phyloP scores from a whole-genome alignment of 2,329 filamentous ascomycete genomes.

The Ophiosphaerella narmari region DNA sequence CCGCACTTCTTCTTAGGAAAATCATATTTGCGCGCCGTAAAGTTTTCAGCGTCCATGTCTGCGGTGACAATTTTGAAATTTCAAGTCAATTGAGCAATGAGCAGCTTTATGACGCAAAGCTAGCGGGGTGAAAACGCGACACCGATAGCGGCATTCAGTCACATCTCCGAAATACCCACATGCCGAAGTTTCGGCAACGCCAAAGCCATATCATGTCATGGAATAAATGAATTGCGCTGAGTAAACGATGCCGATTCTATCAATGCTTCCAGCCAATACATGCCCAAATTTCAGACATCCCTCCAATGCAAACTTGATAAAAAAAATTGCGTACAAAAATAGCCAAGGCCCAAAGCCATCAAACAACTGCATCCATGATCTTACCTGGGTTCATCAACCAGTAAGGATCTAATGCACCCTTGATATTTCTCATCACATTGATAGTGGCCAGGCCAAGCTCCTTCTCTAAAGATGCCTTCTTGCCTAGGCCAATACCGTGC shows the following conservation, averaged over 20 bases:
- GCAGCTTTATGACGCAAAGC: constrained; percentile 27
- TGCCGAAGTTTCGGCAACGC: not conserved
- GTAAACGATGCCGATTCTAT: constrained; percentile 8
- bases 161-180: not conserved
- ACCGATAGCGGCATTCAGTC: constrained; percentile 32
- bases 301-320: constrained; percentile 21
- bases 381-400: constrained; percentile 94
- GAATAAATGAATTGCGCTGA: not conserved
- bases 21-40: constrained; percentile 43
- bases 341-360: not conserved
- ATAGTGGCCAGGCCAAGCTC: constrained; percentile 83
- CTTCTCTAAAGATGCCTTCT: constrained; percentile 77
- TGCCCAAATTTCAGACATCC: constrained; percentile 19
- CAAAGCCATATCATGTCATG: constrained; percentile 5
- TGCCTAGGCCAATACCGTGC: constrained; percentile 83
- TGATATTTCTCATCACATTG: constrained; percentile 82
- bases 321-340: not conserved
- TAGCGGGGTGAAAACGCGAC: constrained; percentile 26
- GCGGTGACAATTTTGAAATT: constrained; percentile 17
- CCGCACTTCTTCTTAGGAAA: constrained; percentile 60
- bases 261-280: constrained; percentile 12
- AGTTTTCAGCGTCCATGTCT: constrained; percentile 52
- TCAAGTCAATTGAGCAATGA: constrained; percentile 26
- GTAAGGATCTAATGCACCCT: constrained; percentile 77
- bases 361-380: constrained; percentile 69